Evolutionary conservation across 2,329 filamentous ascomycete species (phyloP).

Genomic region (Pseudogymnoascus sp.): DNA sequence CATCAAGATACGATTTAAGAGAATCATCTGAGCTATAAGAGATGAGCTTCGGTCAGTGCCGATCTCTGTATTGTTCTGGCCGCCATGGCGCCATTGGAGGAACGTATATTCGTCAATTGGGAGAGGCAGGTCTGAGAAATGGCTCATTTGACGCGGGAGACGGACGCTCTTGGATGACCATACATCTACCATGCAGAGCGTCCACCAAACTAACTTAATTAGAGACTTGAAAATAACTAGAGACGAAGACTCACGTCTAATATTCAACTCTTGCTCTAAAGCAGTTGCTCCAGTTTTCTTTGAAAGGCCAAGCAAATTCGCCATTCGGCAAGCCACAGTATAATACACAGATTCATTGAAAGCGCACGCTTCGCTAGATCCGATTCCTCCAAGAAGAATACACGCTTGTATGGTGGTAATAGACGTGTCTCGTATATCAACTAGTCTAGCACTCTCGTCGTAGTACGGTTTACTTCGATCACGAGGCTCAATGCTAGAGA

Average conservation of each 20-base stretch:
- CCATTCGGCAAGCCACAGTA: constrained; percentile 19
- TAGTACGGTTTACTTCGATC: constrained; percentile 15
- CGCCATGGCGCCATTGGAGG: constrained; percentile 1
- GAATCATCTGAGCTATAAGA: constrained; percentile 31
- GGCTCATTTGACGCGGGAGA: constrained; percentile 18
- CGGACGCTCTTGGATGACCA: constrained; percentile 20
- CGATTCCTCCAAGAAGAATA: constrained; percentile 18
- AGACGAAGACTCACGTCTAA: constrained; percentile 14
- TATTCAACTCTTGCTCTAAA: constrained; percentile 18
- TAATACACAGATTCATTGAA: constrained; percentile 19
- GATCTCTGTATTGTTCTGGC: background rate
- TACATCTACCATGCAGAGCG: constrained; percentile 21
- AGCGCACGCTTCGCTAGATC: constrained; percentile 16
- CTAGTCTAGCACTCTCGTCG: constrained; percentile 14
- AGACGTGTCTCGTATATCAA: constrained; percentile 18
- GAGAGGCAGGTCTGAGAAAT: constrained; percentile 15
- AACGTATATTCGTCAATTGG: constrained; percentile 17
- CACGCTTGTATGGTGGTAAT: constrained; percentile 20
- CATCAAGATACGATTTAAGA: constrained; percentile 32
- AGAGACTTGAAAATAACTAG: background rate
- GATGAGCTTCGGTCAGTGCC: constrained; percentile 9
- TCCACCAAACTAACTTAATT: constrained; percentile 19
- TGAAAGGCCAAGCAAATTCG: constrained; percentile 17
- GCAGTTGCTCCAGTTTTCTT: constrained; percentile 11
- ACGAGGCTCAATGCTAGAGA: constrained; percentile 13